Base-by-base conservation (phyloP, 352 stramenopile genomes). In the Pythium dissotocum region DNA sequence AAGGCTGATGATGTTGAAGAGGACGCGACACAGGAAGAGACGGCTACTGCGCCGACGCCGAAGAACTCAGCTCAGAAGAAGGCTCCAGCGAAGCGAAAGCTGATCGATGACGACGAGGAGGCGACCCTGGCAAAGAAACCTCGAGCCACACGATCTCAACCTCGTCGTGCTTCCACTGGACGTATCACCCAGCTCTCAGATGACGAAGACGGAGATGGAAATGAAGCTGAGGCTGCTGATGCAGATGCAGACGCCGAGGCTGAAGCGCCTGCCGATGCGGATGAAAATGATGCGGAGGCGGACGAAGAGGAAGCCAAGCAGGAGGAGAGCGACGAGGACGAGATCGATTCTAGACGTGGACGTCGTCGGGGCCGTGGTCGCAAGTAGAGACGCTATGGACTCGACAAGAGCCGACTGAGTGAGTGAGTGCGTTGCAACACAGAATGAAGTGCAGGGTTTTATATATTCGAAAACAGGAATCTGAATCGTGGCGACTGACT, bases 321-420 rank as follows among this genome's bases (percentile, higher is more conserved):
- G 52, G 48, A 52, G 35, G 59, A 38, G 28, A 65, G 51, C 53
- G 63, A 63, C 55, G 61, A 80, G 5, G 70, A 85, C 12, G 52
- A 71, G 4, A 76, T 81, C 55, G 61, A 78, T 38, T 73, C 73
- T 52, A 62, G 67, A 59, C 70, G 71, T 73, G 71, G 54, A 38
- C 77, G 71, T 24, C 62, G 68, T 28, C 75, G 76, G 53, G 70
- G 79, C 33, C 68, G 62, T 33, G 63, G 40, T 40, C 53, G 66
- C 36, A 63, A 67, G 56, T 70, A 58, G 36, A 14, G 33, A 24
- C 1, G 32, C 38, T 26, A 6, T 4, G 13, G 16, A 40, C 18
- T 36, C 12, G 21, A 26, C 8, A 40, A 14, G 26, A 40, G 26
- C 32, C 14, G 13, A 58, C 3, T 58, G 26, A 58, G 32, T 64